Base-by-base conservation (phyloP, 805 yeast species). In the Wickerhamomyces sydowiorum region DNA sequence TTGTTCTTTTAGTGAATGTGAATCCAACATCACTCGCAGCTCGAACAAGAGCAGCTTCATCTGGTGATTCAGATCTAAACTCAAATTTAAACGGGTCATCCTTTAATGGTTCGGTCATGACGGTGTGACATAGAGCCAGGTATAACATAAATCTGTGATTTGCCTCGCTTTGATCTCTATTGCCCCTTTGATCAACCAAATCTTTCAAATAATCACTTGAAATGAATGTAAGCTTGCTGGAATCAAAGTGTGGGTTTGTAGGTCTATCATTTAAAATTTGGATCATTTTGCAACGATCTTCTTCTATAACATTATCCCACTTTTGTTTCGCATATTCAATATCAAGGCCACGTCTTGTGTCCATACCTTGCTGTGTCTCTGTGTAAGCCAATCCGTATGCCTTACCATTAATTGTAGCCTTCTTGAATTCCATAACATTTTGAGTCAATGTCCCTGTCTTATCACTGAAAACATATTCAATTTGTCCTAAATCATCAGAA, bases 381-480 rank as follows among this genome's bases (percentile, higher is more conserved):
- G 95, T 86, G 54, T 86, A 86, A 0, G 93, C 93, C 46, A 78
- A 65, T 21, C 95, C 95, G 54, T 86, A 86, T 13, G 80, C 69
- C 18, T 70, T 66, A 37, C 93, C 93, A 54, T 77, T 78, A 40
- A 86, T 79, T 3, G 93, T 78, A 60, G 88, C 80, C 57, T 85
- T 86, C 51, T 84, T 86, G 61, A 82, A 85, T 57, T 86, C 93
- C 95, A 86, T 86, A 22, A 85, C 77, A 56, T 85, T 85, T 58
- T 85, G 93, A 1, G 95, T 85, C 53, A 85, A 64, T 1, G 95
- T 85, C 46, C 95, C 95, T 1, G 95, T 85, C 59, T 85, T 85
- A 64, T 85, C 95, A 63, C 88, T 80, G 61, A 86, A 86, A 38
- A 86, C 78, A 57, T 86, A 86, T 58, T 86, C 95, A 49, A 86